These are phyloP conservation scores for Tetrastigma voinierianum DNA, from an alignment of 164 flowering plant species.

Conservation along the genomic window DNA sequence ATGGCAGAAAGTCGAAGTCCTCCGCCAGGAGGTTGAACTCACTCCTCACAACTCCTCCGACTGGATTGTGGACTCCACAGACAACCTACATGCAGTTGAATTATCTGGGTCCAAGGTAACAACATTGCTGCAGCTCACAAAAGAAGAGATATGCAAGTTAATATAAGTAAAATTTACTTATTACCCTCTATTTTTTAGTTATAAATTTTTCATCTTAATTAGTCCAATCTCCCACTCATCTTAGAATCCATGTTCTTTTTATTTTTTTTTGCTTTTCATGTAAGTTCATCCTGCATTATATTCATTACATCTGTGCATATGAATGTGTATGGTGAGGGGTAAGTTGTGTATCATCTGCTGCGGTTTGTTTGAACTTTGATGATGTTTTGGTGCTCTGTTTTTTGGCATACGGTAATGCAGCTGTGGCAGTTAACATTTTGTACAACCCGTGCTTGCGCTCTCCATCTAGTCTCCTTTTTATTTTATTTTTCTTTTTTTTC, in stretches of 20 bases:
- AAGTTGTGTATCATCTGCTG: slow-evolving; percentile 35
- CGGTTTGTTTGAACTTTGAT: slow-evolving; percentile 15
- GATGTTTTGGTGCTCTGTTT: slow-evolving; percentile 15
- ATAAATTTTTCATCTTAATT: slow-evolving; percentile 6
- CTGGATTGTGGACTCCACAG: slow-evolving; percentile 82
- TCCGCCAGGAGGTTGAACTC: slow-evolving; percentile 68
- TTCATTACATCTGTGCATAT: slow-evolving; percentile 52
- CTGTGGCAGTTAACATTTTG: slow-evolving; percentile 17
- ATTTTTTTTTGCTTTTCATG: slow-evolving; percentile 5
- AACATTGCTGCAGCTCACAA: slow-evolving; percentile 4
- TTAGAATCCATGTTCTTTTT: too few relatives aligned
- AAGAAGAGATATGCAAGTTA: too few relatives aligned
- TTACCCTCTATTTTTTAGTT: slow-evolving; percentile 17
- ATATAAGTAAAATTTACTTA: slow-evolving; percentile 18
- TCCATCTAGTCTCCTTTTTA: too few relatives aligned
- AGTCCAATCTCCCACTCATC: background rate
- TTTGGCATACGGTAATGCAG: background rate
- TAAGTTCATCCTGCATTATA: slow-evolving; percentile 37
- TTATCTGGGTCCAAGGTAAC: slow-evolving; percentile 90
- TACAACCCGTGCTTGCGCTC: background rate
- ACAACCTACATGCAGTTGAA: slow-evolving; percentile 76
- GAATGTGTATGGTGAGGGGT: slow-evolving; percentile 34
- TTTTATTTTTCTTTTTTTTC: too few relatives aligned
- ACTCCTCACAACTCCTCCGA: slow-evolving; percentile 61
- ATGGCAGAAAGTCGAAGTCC: slow-evolving; percentile 92